Conservation (phyloP, 1,284 basidiomycete genomes). For the Salmacisia buchloeana region DNA sequence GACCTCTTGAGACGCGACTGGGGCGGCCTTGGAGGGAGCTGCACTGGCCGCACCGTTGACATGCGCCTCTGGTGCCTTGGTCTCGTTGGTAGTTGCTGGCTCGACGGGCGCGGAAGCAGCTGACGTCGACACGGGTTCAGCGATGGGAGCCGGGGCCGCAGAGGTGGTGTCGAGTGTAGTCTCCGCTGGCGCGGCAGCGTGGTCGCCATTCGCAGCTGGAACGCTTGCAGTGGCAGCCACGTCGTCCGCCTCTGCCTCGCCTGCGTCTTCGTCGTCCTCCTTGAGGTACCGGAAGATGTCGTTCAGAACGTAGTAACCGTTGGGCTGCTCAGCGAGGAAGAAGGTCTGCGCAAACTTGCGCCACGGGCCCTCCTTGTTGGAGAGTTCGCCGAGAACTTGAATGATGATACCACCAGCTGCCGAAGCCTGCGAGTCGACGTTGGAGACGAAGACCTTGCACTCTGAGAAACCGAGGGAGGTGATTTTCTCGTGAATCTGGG, state of each 20-base stretch:
- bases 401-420: conserved; percentile 94
- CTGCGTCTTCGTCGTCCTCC: conserved; percentile 79
- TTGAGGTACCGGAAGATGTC: conserved; percentile 99
- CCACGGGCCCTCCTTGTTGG: conserved; percentile 75
- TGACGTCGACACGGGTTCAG: conserved; percentile 21
- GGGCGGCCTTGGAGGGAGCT: conserved; percentile 15
- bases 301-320: conserved; percentile 98
- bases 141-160: conserved; percentile 10
- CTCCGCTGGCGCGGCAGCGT: conserved; percentile 26
- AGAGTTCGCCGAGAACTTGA: conserved; percentile 98
- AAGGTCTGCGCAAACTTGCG: conserved; percentile 98
- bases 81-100: too few species aligned
- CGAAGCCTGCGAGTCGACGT: conserved; percentile 62
- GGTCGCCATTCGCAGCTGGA: conserved; percentile 25
- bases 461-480: conserved; percentile 86
- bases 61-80: conserved; percentile 35
- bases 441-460: conserved; percentile 88
- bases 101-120: conserved; percentile 23
- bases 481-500: conserved; percentile 89
- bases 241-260: conserved; percentile 54
- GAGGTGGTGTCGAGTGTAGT: conserved; percentile 13
- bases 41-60: conserved; percentile 12
- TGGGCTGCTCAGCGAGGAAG: conserved; percentile 98
- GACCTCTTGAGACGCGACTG: too few species aligned
- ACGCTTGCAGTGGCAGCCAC: conserved; percentile 9